Percentiles rank a stretch among this genome's conserved stretches.
Evolutionary conservation across 208 protist species (phyloP).

Genomic region (Angomonas ambiguus): DNA sequence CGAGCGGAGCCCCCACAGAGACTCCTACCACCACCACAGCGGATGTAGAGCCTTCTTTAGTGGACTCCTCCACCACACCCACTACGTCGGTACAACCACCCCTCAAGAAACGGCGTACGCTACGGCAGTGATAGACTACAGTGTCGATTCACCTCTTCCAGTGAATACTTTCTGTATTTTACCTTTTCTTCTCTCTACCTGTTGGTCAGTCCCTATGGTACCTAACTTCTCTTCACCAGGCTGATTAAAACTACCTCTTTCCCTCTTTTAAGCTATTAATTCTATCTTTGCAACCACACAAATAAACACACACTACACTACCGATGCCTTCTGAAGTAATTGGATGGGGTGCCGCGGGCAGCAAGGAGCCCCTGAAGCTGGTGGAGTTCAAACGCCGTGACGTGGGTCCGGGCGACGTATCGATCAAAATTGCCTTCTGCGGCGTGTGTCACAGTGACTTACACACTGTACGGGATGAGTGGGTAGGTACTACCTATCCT

Average conservation of each 20-base stretch:
- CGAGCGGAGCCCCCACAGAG: no score
- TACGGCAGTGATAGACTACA: conserved; percentile 23
- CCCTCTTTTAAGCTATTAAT: conserved; percentile 11
- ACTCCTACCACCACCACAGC: no score
- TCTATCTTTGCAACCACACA: not conserved
- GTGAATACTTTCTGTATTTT: no score
- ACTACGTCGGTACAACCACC: conserved; percentile 15
- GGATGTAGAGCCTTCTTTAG: no score
- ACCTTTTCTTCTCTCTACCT: no score
- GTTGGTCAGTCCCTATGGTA: no score
- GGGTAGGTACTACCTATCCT: conserved; percentile 42
- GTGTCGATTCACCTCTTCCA: no score
- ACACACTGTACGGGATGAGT: conserved; percentile 55
- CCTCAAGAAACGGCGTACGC: conserved; percentile 75
- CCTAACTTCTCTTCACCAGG: not conserved
- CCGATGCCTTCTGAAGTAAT: conserved; percentile 19
- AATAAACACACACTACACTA: not conserved
- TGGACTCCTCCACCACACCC: no score
- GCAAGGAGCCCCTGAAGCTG: conserved; percentile 29
- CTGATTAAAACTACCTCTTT: conserved; percentile 9
- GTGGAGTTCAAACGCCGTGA: conserved; percentile 33
- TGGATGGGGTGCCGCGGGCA: conserved; percentile 21
- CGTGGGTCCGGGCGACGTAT: conserved; percentile 32
- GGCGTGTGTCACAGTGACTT: conserved; percentile 75
- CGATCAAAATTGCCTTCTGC: conserved; percentile 53